Evolutionary conservation across 192 early-diverging fungal genomes (phyloP).

Genomic region (Backusella parvicylindrica): DNA sequence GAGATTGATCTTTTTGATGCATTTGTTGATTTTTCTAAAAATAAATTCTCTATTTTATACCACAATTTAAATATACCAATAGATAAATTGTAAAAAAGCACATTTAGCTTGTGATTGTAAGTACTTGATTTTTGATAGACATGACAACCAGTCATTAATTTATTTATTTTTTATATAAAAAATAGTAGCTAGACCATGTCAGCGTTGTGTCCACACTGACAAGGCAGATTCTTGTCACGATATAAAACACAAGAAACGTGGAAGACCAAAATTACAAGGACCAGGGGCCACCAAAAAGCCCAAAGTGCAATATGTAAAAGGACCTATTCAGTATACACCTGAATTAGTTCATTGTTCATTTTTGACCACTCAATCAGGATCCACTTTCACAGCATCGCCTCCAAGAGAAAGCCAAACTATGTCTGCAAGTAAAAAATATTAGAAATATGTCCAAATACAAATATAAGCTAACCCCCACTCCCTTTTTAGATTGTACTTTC

Average conservation of each 20-base stretch:
- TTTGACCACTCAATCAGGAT: neutral
- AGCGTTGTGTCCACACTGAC: conserved; percentile 66
- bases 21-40: neutral
- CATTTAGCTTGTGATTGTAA: conserved; percentile 86
- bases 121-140: conserved; percentile 15
- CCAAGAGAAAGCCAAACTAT: neutral
- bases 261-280: conserved; percentile 64
- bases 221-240: conserved; percentile 77
- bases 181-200: conserved; percentile 72
- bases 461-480: neutral
- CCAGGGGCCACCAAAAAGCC: neutral
- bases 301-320: neutral
- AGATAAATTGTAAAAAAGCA: conserved; percentile 79
- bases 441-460: neutral
- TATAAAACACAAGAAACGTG: conserved; percentile 84
- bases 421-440: conserved; percentile 1
- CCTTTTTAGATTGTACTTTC: conserved; percentile 38
- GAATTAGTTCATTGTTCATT: neutral
- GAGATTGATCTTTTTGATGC: neutral
- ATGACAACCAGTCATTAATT: neutral
- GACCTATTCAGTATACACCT: neutral
- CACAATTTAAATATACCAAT: neutral
- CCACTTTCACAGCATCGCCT: neutral
- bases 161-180: neutral
- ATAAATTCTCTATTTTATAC: neutral